A percentile compares a stretch with the other conserved stretches of the same genome.
Conservation (phyloP, 306 rosid genomes). For the Malus orientalis region DNA sequence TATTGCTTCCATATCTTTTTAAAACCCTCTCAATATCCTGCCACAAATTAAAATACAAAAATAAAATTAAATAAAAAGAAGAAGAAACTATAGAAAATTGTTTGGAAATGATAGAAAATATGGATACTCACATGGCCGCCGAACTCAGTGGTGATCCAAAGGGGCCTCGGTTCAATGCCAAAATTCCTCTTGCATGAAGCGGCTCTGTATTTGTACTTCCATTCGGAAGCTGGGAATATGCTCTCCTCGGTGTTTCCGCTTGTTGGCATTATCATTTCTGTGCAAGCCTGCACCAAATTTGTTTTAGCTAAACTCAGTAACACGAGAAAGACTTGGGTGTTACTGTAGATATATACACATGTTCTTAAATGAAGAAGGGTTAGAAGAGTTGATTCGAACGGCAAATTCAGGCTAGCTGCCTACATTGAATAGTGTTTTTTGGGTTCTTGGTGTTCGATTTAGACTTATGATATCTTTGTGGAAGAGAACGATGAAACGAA, state of each 20-base stretch:
- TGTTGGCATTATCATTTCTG: slow-evolving; percentile 71
- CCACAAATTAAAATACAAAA: neutral
- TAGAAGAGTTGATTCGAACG: neutral
- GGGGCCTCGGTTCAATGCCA: slow-evolving; percentile 43
- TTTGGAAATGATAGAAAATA: neutral
- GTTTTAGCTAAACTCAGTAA: neutral
- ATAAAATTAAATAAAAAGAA: neutral
- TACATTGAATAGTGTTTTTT: neutral
- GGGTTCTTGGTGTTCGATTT: neutral
- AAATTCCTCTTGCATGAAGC: slow-evolving; percentile 3
- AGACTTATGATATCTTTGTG: too few species aligned
- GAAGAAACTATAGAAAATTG: neutral
- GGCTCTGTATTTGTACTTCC: slow-evolving; percentile 26
- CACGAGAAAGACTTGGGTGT: neutral
- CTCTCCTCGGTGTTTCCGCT: slow-evolving; percentile 39
- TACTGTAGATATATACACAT: too few species aligned
- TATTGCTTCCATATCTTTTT: slow-evolving; percentile 69
- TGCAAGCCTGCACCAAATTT: slow-evolving; percentile 47
- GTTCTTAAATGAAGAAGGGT: too few species aligned
- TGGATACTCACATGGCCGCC: slow-evolving; percentile 53
- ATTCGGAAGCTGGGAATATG: slow-evolving; percentile 47
- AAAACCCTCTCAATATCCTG: slow-evolving; percentile 53
- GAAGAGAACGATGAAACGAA: neutral
- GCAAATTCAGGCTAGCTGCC: neutral
- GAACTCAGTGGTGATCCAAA: slow-evolving; percentile 68